A percentile compares a stretch with the other conserved stretches of the same genome.
Evolutionary conservation across 2,329 filamentous ascomycete species (phyloP).

Genomic region (Ophiostoma montium): DNA sequence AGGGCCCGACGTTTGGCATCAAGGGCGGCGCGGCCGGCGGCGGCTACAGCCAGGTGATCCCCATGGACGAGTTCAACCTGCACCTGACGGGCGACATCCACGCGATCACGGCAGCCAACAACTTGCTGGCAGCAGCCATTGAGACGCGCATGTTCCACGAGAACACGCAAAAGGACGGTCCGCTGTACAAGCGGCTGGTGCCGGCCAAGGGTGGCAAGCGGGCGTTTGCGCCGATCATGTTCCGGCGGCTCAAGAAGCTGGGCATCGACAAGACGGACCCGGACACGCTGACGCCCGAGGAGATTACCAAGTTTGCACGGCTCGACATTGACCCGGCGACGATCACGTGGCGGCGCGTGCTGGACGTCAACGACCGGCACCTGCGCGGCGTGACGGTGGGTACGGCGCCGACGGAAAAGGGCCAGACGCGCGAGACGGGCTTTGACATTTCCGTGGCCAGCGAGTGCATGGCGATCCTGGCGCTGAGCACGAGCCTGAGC

Average conservation of each 20-base stretch:
- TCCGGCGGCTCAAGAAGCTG: constrained; percentile 84
- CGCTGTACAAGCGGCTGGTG: constrained; percentile 77
- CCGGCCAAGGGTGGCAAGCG: constrained; percentile 82
- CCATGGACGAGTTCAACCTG: constrained; percentile 99
- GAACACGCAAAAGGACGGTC: constrained; percentile 78
- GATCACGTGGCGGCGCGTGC: constrained; percentile 90
- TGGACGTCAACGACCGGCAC: constrained; percentile 95
- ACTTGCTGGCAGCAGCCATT: constrained; percentile 87
- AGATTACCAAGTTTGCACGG: constrained; percentile 77
- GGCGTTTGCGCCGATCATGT: constrained; percentile 79
- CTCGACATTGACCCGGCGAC: constrained; percentile 93
- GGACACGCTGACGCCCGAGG: constrained; percentile 77
- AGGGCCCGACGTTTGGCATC: constrained; percentile 96
- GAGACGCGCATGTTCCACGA: constrained; percentile 99
- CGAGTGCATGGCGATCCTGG: constrained; percentile 97
- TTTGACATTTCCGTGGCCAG: constrained; percentile 97
- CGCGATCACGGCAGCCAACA: constrained; percentile 93
- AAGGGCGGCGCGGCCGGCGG: constrained; percentile 96
- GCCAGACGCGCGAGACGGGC: constrained; percentile 72
- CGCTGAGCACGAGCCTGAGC: constrained; percentile 70
- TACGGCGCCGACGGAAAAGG: constrained; percentile 79
- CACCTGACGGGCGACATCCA: constrained; percentile 97
- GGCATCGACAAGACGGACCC: constrained; percentile 93
- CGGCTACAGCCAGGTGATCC: constrained; percentile 97
- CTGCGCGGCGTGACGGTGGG: constrained; percentile 81